Percentiles rank a stretch among this genome's conserved stretches.
phyloP scores from a whole-genome alignment of 805 yeast species.

The Yamadazyma scolyti region DNA sequence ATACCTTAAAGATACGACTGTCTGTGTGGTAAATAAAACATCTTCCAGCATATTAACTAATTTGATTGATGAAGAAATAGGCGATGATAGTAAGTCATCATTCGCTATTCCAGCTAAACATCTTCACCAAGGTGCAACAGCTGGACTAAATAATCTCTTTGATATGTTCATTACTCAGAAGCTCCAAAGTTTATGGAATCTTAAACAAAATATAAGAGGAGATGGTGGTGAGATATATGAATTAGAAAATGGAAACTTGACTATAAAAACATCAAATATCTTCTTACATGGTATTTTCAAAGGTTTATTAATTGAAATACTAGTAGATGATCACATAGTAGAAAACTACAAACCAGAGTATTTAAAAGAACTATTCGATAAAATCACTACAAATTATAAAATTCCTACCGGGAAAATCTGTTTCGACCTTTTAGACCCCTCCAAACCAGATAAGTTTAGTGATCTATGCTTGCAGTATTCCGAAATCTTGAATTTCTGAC shows the following conservation, averaged over 20 bases:
- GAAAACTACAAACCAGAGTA: conserved; percentile 12
- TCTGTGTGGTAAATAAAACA: conserved; percentile 46
- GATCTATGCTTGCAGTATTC: conserved; percentile 42
- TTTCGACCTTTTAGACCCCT: conserved; percentile 24
- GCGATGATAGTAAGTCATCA: conserved; percentile 6
- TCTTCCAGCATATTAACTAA: conserved; percentile 34
- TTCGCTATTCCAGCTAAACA: conserved; percentile 33
- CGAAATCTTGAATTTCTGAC: conserved; percentile 35
- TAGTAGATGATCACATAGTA: conserved; percentile 19
- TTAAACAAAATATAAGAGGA: conserved; percentile 66
- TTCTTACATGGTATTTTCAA: conserved; percentile 71
- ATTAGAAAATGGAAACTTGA: conserved; percentile 48
- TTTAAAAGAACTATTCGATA: conserved; percentile 18
- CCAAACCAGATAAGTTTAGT: conserved; percentile 27
- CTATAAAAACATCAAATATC: conserved; percentile 64
- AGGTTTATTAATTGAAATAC: conserved; percentile 64
- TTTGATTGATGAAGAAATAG: conserved; percentile 29
- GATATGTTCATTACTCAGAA: conserved; percentile 54
- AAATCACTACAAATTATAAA: conserved; percentile 26
- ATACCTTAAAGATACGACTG: conserved; percentile 43
- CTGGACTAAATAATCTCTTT: conserved; percentile 54
- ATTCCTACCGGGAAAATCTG: conserved; percentile 39
- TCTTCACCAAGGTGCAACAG: conserved; percentile 49
- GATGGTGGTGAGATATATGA: conserved; percentile 71
- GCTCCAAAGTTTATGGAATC: conserved; percentile 66